Base-by-base conservation (phyloP, 768 basidiomycete genomes). In the Mycena polygramma region DNA sequence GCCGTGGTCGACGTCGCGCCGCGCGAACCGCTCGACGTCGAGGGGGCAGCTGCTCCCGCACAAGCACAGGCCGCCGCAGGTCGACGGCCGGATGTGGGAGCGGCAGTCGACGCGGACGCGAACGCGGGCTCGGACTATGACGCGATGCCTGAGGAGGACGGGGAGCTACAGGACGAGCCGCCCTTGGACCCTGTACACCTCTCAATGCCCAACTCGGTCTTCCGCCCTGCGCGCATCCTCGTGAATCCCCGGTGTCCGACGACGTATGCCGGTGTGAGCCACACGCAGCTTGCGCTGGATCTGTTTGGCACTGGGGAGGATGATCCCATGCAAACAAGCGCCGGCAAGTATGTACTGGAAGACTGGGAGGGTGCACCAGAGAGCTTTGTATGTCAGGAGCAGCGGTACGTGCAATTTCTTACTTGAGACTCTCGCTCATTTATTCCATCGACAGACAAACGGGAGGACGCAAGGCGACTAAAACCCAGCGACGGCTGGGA, bases 361-460 rank as follows among this genome's bases (percentile, higher is more conserved):
- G 95, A 98, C 77, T 99, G 97, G 97, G 93, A 95, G 63, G 94
- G 95, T 35, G 95, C 98, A 7, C 98, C 98, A 0, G 97, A 98
- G 78, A 95, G 93, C 72, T 99, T 98, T 81, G 97, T 98, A 8
- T 99, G 98, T 77, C 98, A 99, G 82, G 98, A 99, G 80, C 94
- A 95, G 79, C 88, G 87, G 93, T 93, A 63, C 57, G 89, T 77
- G 26, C 71, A 22, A 48, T 22, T 36, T 68, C 63, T 52, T 66
- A 26, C 26, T 55, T 68, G 14, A 15, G 55, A 53, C 43, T 58
- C 8, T 30, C 74, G 35, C 73, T 54, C 53, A 54, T 49, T 54
- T 46, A 2, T 66, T 20, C 59, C 35, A 36, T 36, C 46, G 4
- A 20, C 65, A 94, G 92, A 75, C 91, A 92, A 85, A 96, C 95